These are phyloP conservation scores for Dictyophora rubrovolvata DNA, from an alignment of 768 basidiomycete species.

Conservation along the genomic window DNA sequence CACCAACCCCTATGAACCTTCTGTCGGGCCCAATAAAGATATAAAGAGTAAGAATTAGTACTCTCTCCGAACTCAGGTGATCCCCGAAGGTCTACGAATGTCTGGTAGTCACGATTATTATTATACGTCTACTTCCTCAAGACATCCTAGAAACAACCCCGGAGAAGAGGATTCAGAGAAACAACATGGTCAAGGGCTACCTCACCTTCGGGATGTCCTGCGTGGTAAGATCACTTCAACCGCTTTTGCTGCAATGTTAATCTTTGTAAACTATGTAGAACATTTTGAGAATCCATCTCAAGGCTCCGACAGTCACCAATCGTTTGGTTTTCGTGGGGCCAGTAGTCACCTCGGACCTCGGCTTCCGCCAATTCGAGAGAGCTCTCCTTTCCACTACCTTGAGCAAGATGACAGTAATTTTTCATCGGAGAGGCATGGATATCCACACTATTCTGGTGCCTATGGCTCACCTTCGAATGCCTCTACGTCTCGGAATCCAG, in stretches of 20 bases:
- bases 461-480: neutral
- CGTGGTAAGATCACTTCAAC: neutral
- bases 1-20: neutral
- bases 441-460: neutral
- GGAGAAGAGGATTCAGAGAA: neutral
- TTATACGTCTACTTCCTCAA: neutral
- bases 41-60: neutral
- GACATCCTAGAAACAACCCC: neutral
- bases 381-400: neutral
- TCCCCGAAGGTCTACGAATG: neutral
- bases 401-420: neutral
- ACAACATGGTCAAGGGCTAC: neutral
- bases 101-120: constrained; percentile 4
- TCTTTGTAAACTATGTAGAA: neutral
- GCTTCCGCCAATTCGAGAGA: constrained; percentile 4
- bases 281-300: constrained; percentile 4
- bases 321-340: neutral
- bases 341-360: neutral
- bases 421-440: neutral
- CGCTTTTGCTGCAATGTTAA: neutral
- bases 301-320: neutral
- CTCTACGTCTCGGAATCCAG: neutral
- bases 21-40: neutral
- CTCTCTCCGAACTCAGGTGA: neutral
- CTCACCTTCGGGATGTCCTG: constrained; percentile 7